Conservation (phyloP, 768 basidiomycete species). For the Roridomyces roridus region DNA sequence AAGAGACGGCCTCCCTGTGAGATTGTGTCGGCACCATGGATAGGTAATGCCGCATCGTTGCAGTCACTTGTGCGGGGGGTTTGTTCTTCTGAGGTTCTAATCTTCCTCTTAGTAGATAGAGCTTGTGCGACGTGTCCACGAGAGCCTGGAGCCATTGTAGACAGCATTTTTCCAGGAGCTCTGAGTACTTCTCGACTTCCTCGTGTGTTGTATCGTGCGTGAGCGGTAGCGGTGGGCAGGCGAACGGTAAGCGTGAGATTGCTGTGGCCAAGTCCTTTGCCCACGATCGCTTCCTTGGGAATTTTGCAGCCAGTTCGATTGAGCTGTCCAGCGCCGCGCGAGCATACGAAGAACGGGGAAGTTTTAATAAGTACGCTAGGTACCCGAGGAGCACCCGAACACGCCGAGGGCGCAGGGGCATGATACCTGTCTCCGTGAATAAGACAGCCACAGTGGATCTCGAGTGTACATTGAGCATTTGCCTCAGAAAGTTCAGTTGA, state of each 20-base stretch:
- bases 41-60: constrained; percentile 10
- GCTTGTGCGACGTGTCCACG: neutral
- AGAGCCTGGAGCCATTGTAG: neutral
- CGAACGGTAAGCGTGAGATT: neutral
- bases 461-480: constrained; percentile 27
- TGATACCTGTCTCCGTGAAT: constrained; percentile 31
- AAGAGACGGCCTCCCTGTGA: constrained; percentile 9
- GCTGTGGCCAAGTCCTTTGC: constrained; percentile 4
- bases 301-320: neutral
- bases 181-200: neutral
- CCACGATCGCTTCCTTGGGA: constrained; percentile 3
- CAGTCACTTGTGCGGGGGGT: neutral
- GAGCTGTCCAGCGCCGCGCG: neutral
- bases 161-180: neutral
- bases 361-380: constrained; percentile 23
- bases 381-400: constrained; percentile 24
- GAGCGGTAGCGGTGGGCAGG: neutral
- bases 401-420: constrained; percentile 26
- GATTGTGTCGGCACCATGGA: neutral
- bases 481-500: constrained; percentile 27
- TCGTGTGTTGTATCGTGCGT: neutral
- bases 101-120: constrained; percentile 7
- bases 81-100: constrained; percentile 12
- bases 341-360: neutral
- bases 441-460: neutral